Percentiles rank a stretch among this genome's conserved stretches.
Evolutionary conservation across 2,329 filamentous ascomycete genomes (phyloP).

Genomic region (Scolecobasidium constrictum): DNA sequence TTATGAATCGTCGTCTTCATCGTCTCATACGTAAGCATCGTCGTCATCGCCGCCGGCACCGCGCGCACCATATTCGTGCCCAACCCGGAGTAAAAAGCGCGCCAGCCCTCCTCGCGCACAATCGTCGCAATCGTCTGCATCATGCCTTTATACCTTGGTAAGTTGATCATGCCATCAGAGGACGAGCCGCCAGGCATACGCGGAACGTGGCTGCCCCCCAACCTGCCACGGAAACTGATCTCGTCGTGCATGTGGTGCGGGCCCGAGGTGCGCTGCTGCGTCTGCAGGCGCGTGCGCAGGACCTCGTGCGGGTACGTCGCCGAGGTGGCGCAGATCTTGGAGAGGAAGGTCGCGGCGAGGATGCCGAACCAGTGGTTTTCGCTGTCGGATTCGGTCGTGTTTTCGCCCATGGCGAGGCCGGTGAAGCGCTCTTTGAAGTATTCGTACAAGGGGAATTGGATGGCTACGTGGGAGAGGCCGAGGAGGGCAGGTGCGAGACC

Average conservation of each 20-base stretch:
- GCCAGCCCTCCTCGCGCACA: slow-evolving; percentile 83
- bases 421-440: slow-evolving; percentile 86
- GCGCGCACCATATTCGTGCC: slow-evolving; percentile 96
- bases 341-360: slow-evolving; percentile 77
- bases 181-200: slow-evolving; percentile 32
- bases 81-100: slow-evolving; percentile 93
- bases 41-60: slow-evolving; percentile 89
- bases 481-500: slow-evolving; percentile 85
- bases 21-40: slow-evolving; percentile 94
- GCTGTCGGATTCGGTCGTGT: slow-evolving; percentile 38
- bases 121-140: slow-evolving; percentile 76
- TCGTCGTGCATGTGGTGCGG: slow-evolving; percentile 32
- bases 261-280: slow-evolving; percentile 60
- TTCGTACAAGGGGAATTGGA: slow-evolving; percentile 95
- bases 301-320: slow-evolving; percentile 97
- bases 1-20: slow-evolving; percentile 43
- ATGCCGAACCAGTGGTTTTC: slow-evolving; percentile 74
- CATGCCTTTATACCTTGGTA: slow-evolving; percentile 61
- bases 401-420: slow-evolving; percentile 74
- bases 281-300: slow-evolving; percentile 84
- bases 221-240: slow-evolving; percentile 33
- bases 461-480: slow-evolving; percentile 87
- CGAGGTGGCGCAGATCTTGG: slow-evolving; percentile 88
- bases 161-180: slow-evolving; percentile 46
- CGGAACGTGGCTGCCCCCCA: slow-evolving; percentile 17